A percentile compares a stretch with the other conserved stretches of the same genome.
phyloP scores from a whole-genome alignment of 305 asterid genomes.

The Fraxinus angustifolia region DNA sequence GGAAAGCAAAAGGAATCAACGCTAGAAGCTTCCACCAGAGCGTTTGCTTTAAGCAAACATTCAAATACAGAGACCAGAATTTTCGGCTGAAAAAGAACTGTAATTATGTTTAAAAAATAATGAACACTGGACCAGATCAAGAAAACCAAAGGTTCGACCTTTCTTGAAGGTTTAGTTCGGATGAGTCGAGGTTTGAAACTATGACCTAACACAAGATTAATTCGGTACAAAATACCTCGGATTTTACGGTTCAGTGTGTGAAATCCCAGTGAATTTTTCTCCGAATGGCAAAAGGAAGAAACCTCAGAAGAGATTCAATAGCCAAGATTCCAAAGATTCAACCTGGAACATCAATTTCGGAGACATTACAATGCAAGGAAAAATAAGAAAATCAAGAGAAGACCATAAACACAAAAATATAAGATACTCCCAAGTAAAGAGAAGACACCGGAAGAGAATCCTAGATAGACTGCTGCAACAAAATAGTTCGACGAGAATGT shows the following conservation, averaged over 20 bases:
- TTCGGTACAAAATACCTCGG: background rate
- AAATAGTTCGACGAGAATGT: background rate
- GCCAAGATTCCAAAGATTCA: constrained; percentile 34
- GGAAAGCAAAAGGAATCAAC: constrained; percentile 64
- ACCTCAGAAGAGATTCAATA: constrained; percentile 24
- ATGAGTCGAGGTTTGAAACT: constrained; percentile 18
- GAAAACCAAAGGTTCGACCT: constrained; percentile 51
- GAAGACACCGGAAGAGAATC: constrained; percentile 10
- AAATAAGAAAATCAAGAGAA: constrained; percentile 19
- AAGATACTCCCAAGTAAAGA: constrained; percentile 37
- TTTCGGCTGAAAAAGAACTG: constrained; percentile 27
- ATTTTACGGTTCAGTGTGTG: constrained; percentile 1
- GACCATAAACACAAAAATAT: constrained; percentile 16
- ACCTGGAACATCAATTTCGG: constrained; percentile 21
- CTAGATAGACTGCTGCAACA: background rate
- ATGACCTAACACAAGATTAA: constrained; percentile 11
- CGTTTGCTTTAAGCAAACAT: constrained; percentile 37
- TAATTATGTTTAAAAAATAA: constrained; percentile 19
- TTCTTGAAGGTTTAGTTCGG: constrained; percentile 26
- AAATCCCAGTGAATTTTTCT: background rate
- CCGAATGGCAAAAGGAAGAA: background rate
- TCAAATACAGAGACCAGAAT: constrained; percentile 40
- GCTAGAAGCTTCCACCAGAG: constrained; percentile 49
- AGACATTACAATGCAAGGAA: constrained; percentile 17
- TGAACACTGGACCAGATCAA: constrained; percentile 38